phyloP scores from a whole-genome alignment of 257 asterid genomes.

The Rehmannia glutinosa region DNA sequence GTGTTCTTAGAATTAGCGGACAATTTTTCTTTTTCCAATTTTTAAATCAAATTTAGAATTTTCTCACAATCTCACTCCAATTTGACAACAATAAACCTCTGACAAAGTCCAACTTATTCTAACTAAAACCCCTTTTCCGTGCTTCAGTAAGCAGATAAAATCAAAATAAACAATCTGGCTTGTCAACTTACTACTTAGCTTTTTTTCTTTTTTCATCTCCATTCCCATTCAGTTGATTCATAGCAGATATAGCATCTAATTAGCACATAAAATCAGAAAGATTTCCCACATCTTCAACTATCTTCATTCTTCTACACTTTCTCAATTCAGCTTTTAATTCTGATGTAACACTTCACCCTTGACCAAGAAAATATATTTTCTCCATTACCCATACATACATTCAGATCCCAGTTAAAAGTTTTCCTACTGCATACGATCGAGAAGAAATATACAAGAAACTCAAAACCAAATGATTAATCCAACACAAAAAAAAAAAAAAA shows the following conservation, averaged over 20 bases:
- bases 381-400: not conserved
- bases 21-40: not conserved
- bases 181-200: not conserved
- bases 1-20: not conserved
- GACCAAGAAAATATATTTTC: not conserved
- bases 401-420: conserved; percentile 3
- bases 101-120: not conserved
- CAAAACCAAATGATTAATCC: not conserved
- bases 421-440: not conserved
- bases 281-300: not conserved
- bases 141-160: not conserved
- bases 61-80: not conserved
- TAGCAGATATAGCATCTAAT: not conserved
- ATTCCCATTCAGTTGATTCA: not conserved
- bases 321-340: not conserved
- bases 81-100: not conserved
- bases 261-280: not conserved
- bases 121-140: not conserved
- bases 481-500: not conserved
- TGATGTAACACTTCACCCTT: not conserved
- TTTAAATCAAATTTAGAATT: not conserved
- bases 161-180: conserved; percentile 4
- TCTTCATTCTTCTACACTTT: too few relatives aligned
- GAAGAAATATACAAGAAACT: not conserved
- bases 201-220: not conserved